Conservation (phyloP, 176 grass and related monocot genomes). For the Guadua angustifolia region DNA sequence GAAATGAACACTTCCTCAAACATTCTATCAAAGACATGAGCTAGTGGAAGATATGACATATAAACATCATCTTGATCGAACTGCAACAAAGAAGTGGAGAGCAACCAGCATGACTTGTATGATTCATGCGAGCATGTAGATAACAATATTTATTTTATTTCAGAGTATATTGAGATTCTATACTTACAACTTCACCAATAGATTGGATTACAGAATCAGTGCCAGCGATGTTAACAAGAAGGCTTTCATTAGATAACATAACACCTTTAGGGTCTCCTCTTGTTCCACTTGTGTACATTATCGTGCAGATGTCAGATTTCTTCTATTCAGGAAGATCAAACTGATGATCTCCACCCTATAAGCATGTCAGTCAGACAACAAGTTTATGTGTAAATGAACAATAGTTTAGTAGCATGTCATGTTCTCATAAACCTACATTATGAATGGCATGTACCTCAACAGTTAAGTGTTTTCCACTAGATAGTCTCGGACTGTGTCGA, state of each 20-base stretch:
- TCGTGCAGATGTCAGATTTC: slow-evolving; percentile 77
- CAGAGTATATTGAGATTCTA: not conserved
- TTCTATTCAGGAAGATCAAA: slow-evolving; percentile 82
- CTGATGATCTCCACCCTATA: slow-evolving; percentile 61
- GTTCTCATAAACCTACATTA: not conserved
- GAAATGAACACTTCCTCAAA: slow-evolving; percentile 90
- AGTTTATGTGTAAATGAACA: slow-evolving; percentile 8
- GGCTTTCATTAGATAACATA: slow-evolving; percentile 80
- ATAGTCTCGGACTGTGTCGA: not conserved
- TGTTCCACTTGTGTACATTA: slow-evolving; percentile 99
- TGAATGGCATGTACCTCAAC: not conserved
- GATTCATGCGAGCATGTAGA: slow-evolving; percentile 8
- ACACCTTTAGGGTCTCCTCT: slow-evolving; percentile 97
- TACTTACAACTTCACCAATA: slow-evolving; percentile 68
- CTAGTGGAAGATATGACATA: slow-evolving; percentile 94
- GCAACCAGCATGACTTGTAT: slow-evolving; percentile 28
- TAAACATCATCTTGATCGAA: slow-evolving; percentile 74
- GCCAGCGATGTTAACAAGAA: slow-evolving; percentile 64
- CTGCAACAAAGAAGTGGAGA: slow-evolving; percentile 44
- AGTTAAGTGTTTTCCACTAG: not conserved
- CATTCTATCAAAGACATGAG: slow-evolving; percentile 89
- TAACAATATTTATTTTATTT: not conserved
- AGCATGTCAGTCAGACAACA: slow-evolving; percentile 3
- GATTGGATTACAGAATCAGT: slow-evolving; percentile 45
- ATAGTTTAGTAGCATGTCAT: not conserved